phyloP scores from a whole-genome alignment of 2,329 filamentous ascomycete species.

The Tolypocladium nubicola region DNA sequence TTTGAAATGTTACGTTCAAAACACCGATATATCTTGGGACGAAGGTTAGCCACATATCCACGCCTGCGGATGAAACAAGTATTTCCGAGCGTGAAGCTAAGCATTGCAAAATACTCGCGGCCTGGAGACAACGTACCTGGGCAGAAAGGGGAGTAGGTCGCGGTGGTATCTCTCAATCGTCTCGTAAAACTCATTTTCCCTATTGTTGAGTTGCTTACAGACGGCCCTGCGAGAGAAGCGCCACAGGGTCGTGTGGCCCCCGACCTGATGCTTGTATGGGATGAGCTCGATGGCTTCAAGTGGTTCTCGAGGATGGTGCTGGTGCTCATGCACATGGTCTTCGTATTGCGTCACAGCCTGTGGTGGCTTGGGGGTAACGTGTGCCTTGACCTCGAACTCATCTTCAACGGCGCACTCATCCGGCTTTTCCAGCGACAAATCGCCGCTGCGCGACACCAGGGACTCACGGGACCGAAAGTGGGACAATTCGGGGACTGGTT shows the following conservation, averaged over 20 bases:
- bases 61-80: background rate
- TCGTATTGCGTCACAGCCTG: slow-evolving; percentile 31
- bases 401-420: slow-evolving; percentile 31
- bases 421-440: slow-evolving; percentile 20
- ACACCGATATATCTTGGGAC: slow-evolving; percentile 80
- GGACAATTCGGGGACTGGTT: slow-evolving; percentile 12
- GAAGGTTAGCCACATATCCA: background rate
- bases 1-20: slow-evolving; percentile 89
- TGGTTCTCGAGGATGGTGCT: slow-evolving; percentile 45
- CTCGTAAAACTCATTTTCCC: slow-evolving; percentile 98
- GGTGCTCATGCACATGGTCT: slow-evolving; percentile 40
- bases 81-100: background rate
- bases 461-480: slow-evolving; percentile 18
- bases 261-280: slow-evolving; percentile 94
- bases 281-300: slow-evolving; percentile 91
- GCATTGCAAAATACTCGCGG: background rate
- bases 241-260: slow-evolving; percentile 92
- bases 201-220: slow-evolving; percentile 95
- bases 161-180: slow-evolving; percentile 86
- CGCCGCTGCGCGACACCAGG: slow-evolving; percentile 15
- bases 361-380: slow-evolving; percentile 17
- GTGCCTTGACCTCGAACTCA: slow-evolving; percentile 27
- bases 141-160: slow-evolving; percentile 80
- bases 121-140: slow-evolving; percentile 48
- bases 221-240: slow-evolving; percentile 90